Base-by-base conservation (phyloP, 768 basidiomycete species). In the Clathrus columnatus region DNA sequence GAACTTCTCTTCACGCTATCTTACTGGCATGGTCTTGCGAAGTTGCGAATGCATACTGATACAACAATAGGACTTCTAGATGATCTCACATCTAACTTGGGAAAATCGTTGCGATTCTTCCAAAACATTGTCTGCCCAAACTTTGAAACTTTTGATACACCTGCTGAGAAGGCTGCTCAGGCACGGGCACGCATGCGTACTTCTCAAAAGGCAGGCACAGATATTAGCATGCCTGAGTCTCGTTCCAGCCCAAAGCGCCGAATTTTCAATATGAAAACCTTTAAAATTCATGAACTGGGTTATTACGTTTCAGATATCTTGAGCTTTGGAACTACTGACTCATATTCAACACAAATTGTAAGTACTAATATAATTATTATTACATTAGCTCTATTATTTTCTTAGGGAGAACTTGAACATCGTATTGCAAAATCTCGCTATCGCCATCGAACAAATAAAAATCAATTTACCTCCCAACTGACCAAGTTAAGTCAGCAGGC, bases 31-130 rank as follows among this genome's bases (percentile, higher is more conserved):
- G 64, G 63, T 0, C 53, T 68, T 0, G 69, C 71, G 1, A 76
- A 76, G 56, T 63, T 75, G 1, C 65, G 68, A n/a, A 48, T 74
- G 51, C 75, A 75, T 50, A 72, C 70, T 0, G 66, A 71, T 7
- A 23, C 62, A 0, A 69, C 72, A 2, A 56, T 76, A 0, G 0
- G 14, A 0, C 20, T 52, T 1, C 61, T 73, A 0, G 56, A 68
- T 10, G 7, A 8, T 0, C 48, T 32, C 0, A 69, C 70, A 17
- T 51, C 11, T 0, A 56, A 59, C 1, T 59, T 76, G 6, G 70
- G 75, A 0, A 27, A 57, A 1, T 45, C 60, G 0, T 57, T 75
- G 4, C 70, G 69, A 0, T n/a, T 60, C 5, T 78, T 78, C 58
- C 53, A 58, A 6, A 47, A 61, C 1, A 16, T 57, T 1, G 67